Percentiles rank a stretch among this genome's conserved stretches.
These are phyloP conservation scores for Schizosaccharomyces japonicus DNA, from an alignment of 805 yeast genomes.

Conservation along the genomic window DNA sequence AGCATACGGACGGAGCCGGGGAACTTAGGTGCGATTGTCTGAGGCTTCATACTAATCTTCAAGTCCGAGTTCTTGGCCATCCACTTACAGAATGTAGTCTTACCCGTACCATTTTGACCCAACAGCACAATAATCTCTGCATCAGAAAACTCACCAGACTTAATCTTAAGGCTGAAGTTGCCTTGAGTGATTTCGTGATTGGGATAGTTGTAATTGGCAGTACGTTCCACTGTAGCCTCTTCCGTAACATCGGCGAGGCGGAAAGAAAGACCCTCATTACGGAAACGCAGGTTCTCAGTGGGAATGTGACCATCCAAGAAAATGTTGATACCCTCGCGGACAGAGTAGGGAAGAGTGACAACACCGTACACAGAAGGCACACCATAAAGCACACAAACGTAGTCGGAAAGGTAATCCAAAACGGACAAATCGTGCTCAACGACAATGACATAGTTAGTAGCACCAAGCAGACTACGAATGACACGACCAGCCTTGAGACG, in stretches of 20 bases:
- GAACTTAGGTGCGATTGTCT: constrained; percentile 95
- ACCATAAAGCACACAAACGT: constrained; percentile 89
- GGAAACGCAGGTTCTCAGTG: constrained; percentile 86
- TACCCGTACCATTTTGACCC: constrained; percentile 99
- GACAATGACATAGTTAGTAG: constrained; percentile 62
- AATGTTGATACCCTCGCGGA: constrained; percentile 96
- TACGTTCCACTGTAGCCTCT: constrained; percentile 47
- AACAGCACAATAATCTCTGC: constrained; percentile 95
- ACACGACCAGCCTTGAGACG: constrained; percentile 92
- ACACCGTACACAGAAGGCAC: constrained; percentile 98
- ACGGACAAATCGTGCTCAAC: constrained; percentile 98
- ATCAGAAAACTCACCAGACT: constrained; percentile 77
- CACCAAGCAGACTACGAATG: constrained; percentile 59
- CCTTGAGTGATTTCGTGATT: constrained; percentile 79
- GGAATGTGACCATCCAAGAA: constrained; percentile 96
- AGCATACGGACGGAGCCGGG: constrained; percentile 95
- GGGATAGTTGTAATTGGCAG: constrained; percentile 58
- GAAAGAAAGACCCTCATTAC: constrained; percentile 86
- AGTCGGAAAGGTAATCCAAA: constrained; percentile 87
- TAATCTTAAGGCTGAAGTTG: constrained; percentile 66
- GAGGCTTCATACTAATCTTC: constrained; percentile 94
- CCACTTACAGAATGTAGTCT: constrained; percentile 87
- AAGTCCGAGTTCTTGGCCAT: constrained; percentile 76
- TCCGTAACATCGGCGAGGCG: constrained; percentile 79
- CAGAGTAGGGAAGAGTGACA: constrained; percentile 86